These are phyloP conservation scores for Coffea canephora DNA, from an alignment of 257 asterid species.

Conservation along the genomic window DNA sequence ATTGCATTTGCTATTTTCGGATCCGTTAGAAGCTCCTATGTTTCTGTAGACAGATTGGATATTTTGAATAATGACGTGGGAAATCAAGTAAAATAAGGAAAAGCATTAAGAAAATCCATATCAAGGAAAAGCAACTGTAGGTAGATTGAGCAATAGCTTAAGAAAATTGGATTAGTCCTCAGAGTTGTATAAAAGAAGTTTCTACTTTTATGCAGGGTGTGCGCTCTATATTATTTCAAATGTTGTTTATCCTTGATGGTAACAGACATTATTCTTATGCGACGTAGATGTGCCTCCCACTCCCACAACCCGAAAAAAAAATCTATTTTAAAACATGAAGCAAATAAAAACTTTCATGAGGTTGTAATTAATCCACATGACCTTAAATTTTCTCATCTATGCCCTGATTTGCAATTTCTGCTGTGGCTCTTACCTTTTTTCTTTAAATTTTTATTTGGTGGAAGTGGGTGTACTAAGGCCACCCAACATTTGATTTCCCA, in stretches of 20 bases:
- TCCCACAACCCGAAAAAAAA: no score
- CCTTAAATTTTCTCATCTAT: not conserved
- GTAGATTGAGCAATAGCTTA: not conserved
- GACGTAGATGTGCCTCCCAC: no score
- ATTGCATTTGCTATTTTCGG: not conserved
- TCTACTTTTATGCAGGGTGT: not conserved
- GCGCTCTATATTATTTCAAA: not conserved
- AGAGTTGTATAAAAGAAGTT: not conserved
- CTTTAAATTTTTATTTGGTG: not conserved
- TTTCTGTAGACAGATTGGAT: no score
- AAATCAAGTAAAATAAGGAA: no score
- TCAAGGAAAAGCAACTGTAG: not conserved
- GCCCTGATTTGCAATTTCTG: not conserved
- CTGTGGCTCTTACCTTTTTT: not conserved
- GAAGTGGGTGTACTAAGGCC: not conserved
- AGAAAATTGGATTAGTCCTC: not conserved
- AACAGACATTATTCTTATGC: no score
- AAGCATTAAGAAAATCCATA: not conserved
- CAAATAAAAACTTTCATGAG: not conserved
- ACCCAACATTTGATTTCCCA: not conserved
- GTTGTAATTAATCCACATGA: not conserved
- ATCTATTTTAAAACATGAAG: not conserved
- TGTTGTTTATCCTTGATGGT: no score
- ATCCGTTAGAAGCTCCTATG: no score
- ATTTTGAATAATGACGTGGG: not conserved